Percentiles rank a stretch among this genome's conserved stretches.
Conservation (phyloP, 2,329 filamentous ascomycete genomes). For the Aspergillus vadensis region DNA sequence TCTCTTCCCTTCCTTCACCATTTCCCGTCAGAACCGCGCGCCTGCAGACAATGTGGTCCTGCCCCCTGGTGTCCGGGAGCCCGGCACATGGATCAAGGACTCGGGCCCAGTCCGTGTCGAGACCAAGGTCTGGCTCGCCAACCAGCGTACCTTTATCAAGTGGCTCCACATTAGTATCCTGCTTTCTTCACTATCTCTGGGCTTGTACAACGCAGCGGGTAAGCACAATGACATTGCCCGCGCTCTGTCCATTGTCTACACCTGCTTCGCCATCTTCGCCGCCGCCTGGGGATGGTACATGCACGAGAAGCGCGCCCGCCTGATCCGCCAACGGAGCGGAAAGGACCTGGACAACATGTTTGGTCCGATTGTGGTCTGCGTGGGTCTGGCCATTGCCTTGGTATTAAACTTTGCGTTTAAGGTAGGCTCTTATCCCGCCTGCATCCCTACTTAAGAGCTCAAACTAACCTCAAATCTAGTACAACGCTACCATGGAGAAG, state of each 20-base stretch:
- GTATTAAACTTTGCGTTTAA: constrained; percentile 88
- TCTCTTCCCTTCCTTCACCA: constrained; percentile 79
- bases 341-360: constrained; percentile 90
- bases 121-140: constrained; percentile 97
- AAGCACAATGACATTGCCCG: constrained; percentile 72
- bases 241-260: constrained; percentile 79
- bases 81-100: constrained; percentile 90
- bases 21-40: constrained; percentile 70
- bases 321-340: constrained; percentile 84
- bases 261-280: constrained; percentile 77
- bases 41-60: constrained; percentile 59
- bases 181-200: constrained; percentile 79
- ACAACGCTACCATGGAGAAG: constrained; percentile 31
- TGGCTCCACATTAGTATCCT: constrained; percentile 96
- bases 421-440: constrained; percentile 31
- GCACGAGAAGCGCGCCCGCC: constrained; percentile 70
- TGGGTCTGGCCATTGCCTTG: constrained; percentile 75
- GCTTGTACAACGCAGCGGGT: constrained; percentile 85
- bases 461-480: constrained; percentile 28
- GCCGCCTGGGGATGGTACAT: constrained; percentile 86
- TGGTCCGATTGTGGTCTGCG: constrained; percentile 80
- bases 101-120: constrained; percentile 88
- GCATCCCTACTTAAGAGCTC: neutral
- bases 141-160: constrained; percentile 97
- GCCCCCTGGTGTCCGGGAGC: constrained; percentile 85